A percentile compares a stretch with the other conserved stretches of the same genome.
Conservation (phyloP, 352 stramenopile genomes). For the Pythium utonaiense region DNA sequence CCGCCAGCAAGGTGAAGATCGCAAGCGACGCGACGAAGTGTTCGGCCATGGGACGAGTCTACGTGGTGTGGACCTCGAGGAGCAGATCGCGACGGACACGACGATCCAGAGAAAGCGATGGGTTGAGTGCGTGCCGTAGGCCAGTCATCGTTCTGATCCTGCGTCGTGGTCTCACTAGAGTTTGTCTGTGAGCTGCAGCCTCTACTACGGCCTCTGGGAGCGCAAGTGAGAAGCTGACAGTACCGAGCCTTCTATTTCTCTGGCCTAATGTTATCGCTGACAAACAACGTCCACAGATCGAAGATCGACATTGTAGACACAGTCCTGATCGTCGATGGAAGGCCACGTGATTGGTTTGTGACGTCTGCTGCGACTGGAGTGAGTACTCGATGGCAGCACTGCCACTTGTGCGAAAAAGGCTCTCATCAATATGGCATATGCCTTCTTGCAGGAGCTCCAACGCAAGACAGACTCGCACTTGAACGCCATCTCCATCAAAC, state of each 20-base stretch:
- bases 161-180: neutral
- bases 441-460: constrained; percentile 39
- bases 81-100: constrained; percentile 46
- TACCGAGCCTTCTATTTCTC: no score
- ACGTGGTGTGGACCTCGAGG: constrained; percentile 43
- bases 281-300: constrained; percentile 26
- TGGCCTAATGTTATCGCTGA: neutral
- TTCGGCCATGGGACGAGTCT: constrained; percentile 13
- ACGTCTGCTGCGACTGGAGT: constrained; percentile 54
- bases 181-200: constrained; percentile 18
- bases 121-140: constrained; percentile 35
- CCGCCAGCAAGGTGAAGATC: neutral
- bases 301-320: constrained; percentile 58
- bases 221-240: constrained; percentile 39
- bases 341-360: constrained; percentile 51
- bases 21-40: neutral
- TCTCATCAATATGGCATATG: neutral
- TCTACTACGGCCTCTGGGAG: constrained; percentile 60
- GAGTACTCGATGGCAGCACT: neutral
- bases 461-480: constrained; percentile 36
- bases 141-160: constrained; percentile 12
- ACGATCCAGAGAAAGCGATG: constrained; percentile 49
- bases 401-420: no score
- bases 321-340: constrained; percentile 44
- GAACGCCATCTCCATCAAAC: constrained; percentile 42